These are phyloP conservation scores for Leishmania braziliensis DNA, from an alignment of 208 protist genomes.

Conservation along the genomic window DNA sequence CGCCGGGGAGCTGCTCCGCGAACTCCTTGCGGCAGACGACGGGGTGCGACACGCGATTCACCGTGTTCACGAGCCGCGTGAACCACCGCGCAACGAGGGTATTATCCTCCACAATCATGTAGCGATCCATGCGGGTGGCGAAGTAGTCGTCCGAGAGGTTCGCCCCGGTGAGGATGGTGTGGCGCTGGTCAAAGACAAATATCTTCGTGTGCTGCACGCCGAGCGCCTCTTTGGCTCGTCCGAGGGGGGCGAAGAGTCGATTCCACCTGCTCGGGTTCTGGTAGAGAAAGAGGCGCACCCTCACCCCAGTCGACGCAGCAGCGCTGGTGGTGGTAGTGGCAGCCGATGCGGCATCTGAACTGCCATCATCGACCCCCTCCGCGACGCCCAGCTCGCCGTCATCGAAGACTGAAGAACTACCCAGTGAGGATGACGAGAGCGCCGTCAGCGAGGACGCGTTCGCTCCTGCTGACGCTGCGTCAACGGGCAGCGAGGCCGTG, in stretches of 20 bases:
- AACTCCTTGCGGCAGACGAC: constrained; percentile 46
- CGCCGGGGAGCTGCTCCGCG: constrained; percentile 1
- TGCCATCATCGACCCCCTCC: neutral
- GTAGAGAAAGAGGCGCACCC: constrained; percentile 65
- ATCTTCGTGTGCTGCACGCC: constrained; percentile 96
- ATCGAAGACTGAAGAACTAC: neutral
- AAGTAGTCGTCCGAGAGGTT: constrained; percentile 97
- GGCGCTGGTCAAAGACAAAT: constrained; percentile 87
- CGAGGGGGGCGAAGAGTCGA: constrained; percentile 54
- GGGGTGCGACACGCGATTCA: constrained; percentile 49
- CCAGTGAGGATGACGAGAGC: neutral
- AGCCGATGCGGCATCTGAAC: neutral
- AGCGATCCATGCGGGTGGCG: constrained; percentile 93
- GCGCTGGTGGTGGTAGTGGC: neutral
- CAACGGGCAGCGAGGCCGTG: constrained; percentile 16
- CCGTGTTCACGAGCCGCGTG: constrained; percentile 39
- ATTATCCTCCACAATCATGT: constrained; percentile 76
- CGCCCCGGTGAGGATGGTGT: constrained; percentile 92
- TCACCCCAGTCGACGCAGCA: constrained; percentile 17
- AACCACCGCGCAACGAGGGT: constrained; percentile 71
- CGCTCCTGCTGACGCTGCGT: neutral
- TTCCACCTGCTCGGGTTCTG: constrained; percentile 71
- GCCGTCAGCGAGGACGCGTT: constrained; percentile 1
- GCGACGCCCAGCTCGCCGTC: constrained; percentile 5
- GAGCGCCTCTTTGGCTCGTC: constrained; percentile 72